A percentile compares a stretch with the other conserved stretches of the same genome.
Evolutionary conservation across 2,329 filamentous ascomycete genomes (phyloP).

Genomic region (Magnaporthiopsis poae): DNA sequence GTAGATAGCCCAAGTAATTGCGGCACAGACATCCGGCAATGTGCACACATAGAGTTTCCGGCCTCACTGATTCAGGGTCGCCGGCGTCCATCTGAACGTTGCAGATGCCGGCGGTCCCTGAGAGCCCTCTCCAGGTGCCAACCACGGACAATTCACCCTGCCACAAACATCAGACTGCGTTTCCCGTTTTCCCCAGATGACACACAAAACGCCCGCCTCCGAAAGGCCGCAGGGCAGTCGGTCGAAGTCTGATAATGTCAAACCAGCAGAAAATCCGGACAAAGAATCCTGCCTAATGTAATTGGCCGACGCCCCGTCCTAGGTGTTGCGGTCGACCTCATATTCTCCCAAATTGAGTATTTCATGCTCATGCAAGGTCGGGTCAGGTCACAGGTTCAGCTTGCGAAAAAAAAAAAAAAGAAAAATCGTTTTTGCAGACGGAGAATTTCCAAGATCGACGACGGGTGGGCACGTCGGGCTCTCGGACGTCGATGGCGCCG

Average conservation of each 20-base stretch:
- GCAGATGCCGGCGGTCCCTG: not conserved
- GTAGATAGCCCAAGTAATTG: not conserved
- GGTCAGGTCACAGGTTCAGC: not conserved
- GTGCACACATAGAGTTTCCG: not conserved
- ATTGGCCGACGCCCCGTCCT: no score
- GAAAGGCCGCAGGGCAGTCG: not conserved
- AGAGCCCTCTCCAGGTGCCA: not conserved
- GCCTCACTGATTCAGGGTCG: not conserved
- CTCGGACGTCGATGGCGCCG: not conserved
- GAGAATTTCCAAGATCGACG: not conserved
- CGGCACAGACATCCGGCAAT: not conserved
- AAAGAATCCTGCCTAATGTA: no score
- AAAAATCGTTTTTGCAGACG: no score
- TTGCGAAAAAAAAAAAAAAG: no score
- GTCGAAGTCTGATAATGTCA: not conserved
- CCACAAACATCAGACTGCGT: not conserved
- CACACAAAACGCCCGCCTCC: not conserved
- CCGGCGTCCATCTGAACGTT: no score
- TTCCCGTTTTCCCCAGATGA: not conserved
- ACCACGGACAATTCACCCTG: no score
- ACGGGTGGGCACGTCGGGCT: not conserved
- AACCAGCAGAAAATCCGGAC: not conserved
- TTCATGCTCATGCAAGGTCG: not conserved
- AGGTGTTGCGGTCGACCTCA: not conserved
- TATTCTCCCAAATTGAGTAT: no score